phyloP scores from a whole-genome alignment of 768 basidiomycete species.

The Podaxis sp. region DNA sequence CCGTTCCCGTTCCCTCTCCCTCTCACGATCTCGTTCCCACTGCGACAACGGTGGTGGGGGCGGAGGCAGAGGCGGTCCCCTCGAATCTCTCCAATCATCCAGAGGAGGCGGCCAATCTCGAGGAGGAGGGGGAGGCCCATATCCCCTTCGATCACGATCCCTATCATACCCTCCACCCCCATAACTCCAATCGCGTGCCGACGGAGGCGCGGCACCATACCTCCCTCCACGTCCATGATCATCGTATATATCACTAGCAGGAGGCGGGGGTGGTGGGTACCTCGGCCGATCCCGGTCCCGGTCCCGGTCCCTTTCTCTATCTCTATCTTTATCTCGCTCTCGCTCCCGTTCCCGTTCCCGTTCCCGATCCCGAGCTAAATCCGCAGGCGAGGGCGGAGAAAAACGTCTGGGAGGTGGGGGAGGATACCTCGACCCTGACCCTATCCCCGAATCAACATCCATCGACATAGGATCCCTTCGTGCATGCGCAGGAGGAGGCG shows the following conservation, averaged over 20 bases:
- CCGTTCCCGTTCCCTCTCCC: too few relatives aligned
- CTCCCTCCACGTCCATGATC: slow-evolving; percentile 2
- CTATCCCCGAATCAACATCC: slow-evolving; percentile 21
- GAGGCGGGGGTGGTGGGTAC: neutral
- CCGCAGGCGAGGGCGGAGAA: slow-evolving; percentile 28
- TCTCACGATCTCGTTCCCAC: slow-evolving; percentile 7
- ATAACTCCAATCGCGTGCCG: slow-evolving; percentile 26
- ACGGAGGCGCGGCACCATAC: neutral
- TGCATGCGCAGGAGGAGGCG: neutral
- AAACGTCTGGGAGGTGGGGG: slow-evolving; percentile 19
- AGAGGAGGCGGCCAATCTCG: slow-evolving; percentile 29
- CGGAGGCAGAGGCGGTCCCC: slow-evolving; percentile 1
- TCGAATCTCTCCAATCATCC: slow-evolving; percentile 1
- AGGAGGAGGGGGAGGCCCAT: slow-evolving; percentile 24
- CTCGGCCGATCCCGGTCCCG: neutral
- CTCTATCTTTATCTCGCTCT: slow-evolving; percentile 5
- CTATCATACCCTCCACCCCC: slow-evolving; percentile 13
- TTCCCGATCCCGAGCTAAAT: slow-evolving; percentile 25
- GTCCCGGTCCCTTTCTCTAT: neutral
- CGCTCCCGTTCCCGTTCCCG: neutral
- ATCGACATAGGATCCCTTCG: slow-evolving; percentile 18
- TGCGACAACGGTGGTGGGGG: slow-evolving; percentile 4
- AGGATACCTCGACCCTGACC: slow-evolving; percentile 12
- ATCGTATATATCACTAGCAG: slow-evolving; percentile 8
- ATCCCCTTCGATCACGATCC: slow-evolving; percentile 25